Evolutionary conservation across 345 rosid species (phyloP).

Genomic region (Excoecaria cochinchinensis): DNA sequence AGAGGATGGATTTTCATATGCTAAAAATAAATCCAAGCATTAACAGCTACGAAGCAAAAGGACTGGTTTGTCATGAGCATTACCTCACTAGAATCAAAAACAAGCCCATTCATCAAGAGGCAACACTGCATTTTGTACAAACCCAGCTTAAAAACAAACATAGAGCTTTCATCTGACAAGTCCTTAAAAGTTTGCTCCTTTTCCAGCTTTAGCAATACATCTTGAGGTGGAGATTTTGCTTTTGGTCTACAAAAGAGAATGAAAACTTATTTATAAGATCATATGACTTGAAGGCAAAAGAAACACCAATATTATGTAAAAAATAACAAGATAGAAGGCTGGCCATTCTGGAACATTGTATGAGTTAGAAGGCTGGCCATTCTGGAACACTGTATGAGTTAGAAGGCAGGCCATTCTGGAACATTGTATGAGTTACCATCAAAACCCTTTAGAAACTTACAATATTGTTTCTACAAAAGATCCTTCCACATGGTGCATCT

Average conservation of each 20-base stretch:
- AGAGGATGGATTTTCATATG: background rate
- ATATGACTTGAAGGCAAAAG: conserved; percentile 4
- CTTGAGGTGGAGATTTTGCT: conserved; percentile 81
- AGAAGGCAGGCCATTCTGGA: background rate
- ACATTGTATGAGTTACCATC: conserved; percentile 5
- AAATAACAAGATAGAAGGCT: background rate
- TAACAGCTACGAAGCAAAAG: background rate
- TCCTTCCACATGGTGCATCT: conserved; percentile 81
- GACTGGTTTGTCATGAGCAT: conserved; percentile 10
- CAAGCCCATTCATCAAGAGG: conserved; percentile 95
- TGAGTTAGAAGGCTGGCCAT: background rate
- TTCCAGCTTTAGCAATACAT: conserved; percentile 72
- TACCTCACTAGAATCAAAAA: conserved; percentile 86
- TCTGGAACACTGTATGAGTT: background rate
- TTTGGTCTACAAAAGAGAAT: conserved; percentile 56
- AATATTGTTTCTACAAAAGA: conserved; percentile 86
- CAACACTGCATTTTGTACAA: conserved; percentile 62
- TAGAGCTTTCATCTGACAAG: conserved; percentile 64
- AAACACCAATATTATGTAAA: background rate
- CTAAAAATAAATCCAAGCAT: background rate
- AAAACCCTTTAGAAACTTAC: conserved; percentile 45
- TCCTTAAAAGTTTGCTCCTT: conserved; percentile 63
- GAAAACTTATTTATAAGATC: conserved; percentile 1
- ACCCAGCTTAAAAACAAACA: conserved; percentile 88
- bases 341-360: background rate